These are phyloP conservation scores for Sistotremastrum suecicum DNA, from an alignment of 768 basidiomycete genomes.

Conservation along the genomic window DNA sequence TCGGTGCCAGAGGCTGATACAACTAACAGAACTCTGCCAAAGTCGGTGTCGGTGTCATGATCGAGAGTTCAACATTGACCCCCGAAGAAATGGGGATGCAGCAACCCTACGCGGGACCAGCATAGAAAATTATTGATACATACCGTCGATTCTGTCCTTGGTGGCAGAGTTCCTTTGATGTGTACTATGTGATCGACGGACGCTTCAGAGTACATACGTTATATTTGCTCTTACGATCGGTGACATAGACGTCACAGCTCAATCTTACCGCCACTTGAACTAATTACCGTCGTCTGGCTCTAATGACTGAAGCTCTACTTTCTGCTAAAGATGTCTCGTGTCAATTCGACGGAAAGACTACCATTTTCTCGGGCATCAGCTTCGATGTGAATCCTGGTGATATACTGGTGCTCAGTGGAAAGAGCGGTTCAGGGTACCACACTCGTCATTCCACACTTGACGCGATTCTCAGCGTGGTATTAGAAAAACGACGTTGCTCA, in stretches of 20 bases:
- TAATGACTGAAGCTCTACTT: conserved; percentile 22
- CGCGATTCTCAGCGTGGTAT: not conserved
- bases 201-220: too few species aligned
- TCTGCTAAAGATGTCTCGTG: conserved; percentile 39
- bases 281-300: too few species aligned
- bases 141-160: too few species aligned
- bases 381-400: conserved; percentile 60
- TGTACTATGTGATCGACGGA: too few species aligned
- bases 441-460: not conserved
- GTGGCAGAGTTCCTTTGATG: too few species aligned
- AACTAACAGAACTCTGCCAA: conserved; percentile 69
- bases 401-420: conserved; percentile 63
- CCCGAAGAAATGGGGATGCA: conserved; percentile 63
- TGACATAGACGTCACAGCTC: too few species aligned
- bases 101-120: conserved; percentile 1
- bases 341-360: conserved; percentile 27
- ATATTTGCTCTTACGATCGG: too few species aligned
- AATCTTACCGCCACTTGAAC: too few species aligned
- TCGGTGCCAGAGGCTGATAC: conserved; percentile 1
- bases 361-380: conserved; percentile 45
- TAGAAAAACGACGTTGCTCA: conserved; percentile 63
- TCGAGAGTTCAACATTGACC: conserved; percentile 71
- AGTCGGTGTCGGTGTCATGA: conserved; percentile 95
- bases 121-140: not conserved
- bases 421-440: conserved; percentile 61